Evolutionary conservation across 1,139 yeast species (phyloP).

Genomic region (Diutina siamensis): DNA sequence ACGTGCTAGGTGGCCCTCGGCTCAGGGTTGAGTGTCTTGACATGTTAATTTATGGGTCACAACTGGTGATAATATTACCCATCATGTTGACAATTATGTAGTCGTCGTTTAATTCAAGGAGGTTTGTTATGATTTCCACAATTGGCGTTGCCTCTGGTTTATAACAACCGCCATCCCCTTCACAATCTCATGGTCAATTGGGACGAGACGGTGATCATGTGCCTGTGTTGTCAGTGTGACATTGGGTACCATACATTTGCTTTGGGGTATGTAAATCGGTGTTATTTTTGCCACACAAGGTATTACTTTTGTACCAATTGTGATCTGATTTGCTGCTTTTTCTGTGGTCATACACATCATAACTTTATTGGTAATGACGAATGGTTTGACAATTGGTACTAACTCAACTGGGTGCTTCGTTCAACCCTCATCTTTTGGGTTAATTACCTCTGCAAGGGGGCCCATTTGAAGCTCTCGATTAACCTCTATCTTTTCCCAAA

Average conservation of each 20-base stretch:
- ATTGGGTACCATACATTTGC: conserved; percentile 2
- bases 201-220: background rate
- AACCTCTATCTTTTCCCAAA: no score
- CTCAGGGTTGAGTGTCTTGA: no score
- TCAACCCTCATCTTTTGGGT: no score
- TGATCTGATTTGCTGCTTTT: background rate
- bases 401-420: no score
- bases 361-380: background rate
- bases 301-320: conserved; percentile 2
- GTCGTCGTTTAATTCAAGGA: no score
- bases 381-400: background rate
- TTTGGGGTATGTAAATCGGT: background rate
- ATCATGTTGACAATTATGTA: no score
- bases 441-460: no score
- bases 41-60: background rate
- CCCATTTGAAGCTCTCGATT: no score
- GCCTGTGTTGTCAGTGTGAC: background rate
- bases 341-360: background rate
- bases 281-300: background rate
- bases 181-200: background rate
- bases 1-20: no score
- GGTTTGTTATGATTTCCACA: background rate
- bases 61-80: no score
- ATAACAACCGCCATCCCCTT: background rate
- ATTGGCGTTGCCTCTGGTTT: background rate